Percentiles rank a stretch among this genome's conserved stretches.
These are phyloP conservation scores for Malassezia japonica DNA, from an alignment of 1,284 basidiomycete genomes.

Conservation along the genomic window DNA sequence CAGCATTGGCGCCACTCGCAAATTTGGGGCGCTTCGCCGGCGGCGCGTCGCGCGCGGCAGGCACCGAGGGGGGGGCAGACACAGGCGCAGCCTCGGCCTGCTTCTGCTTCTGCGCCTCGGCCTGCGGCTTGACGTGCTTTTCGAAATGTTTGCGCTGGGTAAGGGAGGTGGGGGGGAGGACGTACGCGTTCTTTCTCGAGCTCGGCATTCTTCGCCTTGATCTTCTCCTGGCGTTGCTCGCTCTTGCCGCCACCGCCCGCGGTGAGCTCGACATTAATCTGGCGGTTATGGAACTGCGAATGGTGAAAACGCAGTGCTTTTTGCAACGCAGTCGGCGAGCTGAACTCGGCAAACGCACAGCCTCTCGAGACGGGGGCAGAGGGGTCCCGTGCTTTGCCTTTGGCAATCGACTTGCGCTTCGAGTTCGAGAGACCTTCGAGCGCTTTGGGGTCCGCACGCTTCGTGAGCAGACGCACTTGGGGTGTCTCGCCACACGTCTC, in stretches of 20 bases:
- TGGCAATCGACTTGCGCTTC: conserved; percentile 45
- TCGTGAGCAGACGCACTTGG: conserved; percentile 39
- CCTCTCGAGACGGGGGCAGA: conserved; percentile 32
- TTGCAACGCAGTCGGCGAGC: conserved; percentile 23
- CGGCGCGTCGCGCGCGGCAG: not conserved
- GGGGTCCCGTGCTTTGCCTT: conserved; percentile 42
- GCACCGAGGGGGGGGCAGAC: not conserved
- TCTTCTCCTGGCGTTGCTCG: conserved; percentile 34
- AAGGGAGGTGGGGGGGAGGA: no score
- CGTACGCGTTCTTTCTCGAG: conserved; percentile 44
- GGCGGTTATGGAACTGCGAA: conserved; percentile 37
- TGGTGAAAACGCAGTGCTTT: conserved; percentile 46
- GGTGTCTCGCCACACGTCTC: conserved; percentile 40
- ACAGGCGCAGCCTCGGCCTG: conserved; percentile 3
- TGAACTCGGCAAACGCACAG: conserved; percentile 46
- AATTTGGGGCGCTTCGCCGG: conserved; percentile 9
- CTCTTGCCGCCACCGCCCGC: conserved; percentile 45
- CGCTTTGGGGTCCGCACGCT: conserved; percentile 29
- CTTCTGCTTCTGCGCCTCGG: conserved; percentile 29
- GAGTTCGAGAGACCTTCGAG: conserved; percentile 27
- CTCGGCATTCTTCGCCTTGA: conserved; percentile 37
- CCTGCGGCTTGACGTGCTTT: conserved; percentile 36
- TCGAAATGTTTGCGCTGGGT: conserved; percentile 35
- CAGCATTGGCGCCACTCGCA: conserved; percentile 15
- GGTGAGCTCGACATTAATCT: conserved; percentile 47